phyloP scores from a whole-genome alignment of 169 alveolate genomes.

The Plasmodium gallinaceum region DNA sequence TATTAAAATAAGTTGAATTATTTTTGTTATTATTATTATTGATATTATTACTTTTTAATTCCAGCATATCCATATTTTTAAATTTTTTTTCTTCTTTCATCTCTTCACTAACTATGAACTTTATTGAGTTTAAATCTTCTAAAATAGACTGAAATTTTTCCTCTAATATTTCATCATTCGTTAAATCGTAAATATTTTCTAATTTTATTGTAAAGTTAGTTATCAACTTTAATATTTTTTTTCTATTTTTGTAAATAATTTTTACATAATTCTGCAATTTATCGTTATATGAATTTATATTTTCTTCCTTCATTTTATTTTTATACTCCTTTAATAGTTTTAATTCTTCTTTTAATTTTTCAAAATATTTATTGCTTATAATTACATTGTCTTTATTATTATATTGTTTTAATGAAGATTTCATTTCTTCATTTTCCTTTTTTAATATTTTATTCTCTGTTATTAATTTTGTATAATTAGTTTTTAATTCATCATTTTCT shows the following conservation, averaged over 20 bases:
- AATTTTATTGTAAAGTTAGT: constrained; percentile 7
- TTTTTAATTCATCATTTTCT: constrained; percentile 19
- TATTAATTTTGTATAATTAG: constrained; percentile 3
- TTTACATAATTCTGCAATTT: constrained; percentile 1
- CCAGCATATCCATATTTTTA: background rate
- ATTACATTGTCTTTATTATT: constrained; percentile 51
- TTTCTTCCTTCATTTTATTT: background rate
- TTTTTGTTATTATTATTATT: background rate
- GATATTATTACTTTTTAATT: background rate
- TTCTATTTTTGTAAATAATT: constrained; percentile 33
- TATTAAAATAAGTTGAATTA: background rate
- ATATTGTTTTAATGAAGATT: constrained; percentile 9
- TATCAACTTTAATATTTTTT: constrained; percentile 9
- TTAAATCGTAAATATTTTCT: constrained; percentile 47
- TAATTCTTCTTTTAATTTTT: constrained; percentile 19
- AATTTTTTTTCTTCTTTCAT: constrained; percentile 5
- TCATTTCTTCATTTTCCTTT: constrained; percentile 58
- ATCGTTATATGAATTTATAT: background rate
- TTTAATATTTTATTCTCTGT: constrained; percentile 1
- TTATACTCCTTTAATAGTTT: constrained; percentile 3
- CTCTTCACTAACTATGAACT: constrained; percentile 18
- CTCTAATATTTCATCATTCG: constrained; percentile 32
- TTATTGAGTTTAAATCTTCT: constrained; percentile 12
- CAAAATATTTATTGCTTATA: constrained; percentile 45
- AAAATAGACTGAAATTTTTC: constrained; percentile 24